Base-by-base conservation (phyloP, 371 early-diverging fungal genomes). In the Mucor circinelloides region DNA sequence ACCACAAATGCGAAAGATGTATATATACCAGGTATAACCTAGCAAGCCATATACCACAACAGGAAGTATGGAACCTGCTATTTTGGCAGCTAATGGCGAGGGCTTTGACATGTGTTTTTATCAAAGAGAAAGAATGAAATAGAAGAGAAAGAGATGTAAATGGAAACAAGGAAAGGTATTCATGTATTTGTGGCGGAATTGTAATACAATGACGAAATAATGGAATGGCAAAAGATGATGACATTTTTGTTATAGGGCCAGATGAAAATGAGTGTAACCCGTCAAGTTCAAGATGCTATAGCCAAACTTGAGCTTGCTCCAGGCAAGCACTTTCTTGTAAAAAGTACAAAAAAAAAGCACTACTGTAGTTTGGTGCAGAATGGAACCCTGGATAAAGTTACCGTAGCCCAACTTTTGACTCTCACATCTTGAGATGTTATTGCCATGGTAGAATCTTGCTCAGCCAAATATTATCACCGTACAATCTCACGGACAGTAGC, bases 1-100 rank as follows among this genome's bases (percentile, higher is more conserved):
- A 87, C 88, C 76, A 64, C 86, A 85, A n/a, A 84, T 67, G 17
- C 84, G 79, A 60, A 84, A 79, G 7, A 82, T 80, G 54, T 82
- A 85, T 57, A 77, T 75, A 59, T 85, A 87, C 78, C 85, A 87
- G 7, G 79, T 73, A 67, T 83, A 83, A 1, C 73, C 69, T 17
- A 83, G 27, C 58, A 83, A 31, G 19, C 73, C 81, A 34, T 68
- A 64, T 1, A 77, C 79, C 5, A 83, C 63, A 36, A 79, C 30
- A 25, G 79, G 83, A 17, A 83, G 68, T 44, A 77, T 58, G 23
- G 64, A 55, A 0, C 76, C 71, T 28, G 68, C 74, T 25, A 69
- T 55, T 48, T 60, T 67, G n/a, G 64, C 50, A 23, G 63, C 69
- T 30, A 62, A 32, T 48, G 69, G 69, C 36, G 69, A 66, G 25